These are phyloP conservation scores for Inonotus hispidus DNA, from an alignment of 1,284 basidiomycete species.

Conservation along the genomic window DNA sequence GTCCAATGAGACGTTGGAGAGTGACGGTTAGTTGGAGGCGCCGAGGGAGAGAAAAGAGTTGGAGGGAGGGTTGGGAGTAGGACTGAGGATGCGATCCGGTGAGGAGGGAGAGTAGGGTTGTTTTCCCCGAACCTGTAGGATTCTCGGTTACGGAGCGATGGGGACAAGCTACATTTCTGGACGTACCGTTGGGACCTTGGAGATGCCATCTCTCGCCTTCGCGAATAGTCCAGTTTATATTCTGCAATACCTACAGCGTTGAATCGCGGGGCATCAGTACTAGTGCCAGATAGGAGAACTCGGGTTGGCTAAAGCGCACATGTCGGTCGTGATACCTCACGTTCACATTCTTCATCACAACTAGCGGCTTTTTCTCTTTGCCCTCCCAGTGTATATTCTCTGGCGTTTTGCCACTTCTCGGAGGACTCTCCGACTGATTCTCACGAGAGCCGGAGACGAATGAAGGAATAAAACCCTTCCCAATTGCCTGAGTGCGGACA, in stretches of 20 bases:
- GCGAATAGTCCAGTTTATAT: constrained; percentile 75
- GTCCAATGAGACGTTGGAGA: constrained; percentile 61
- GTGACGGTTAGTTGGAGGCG: constrained; percentile 51
- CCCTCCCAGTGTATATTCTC: background rate
- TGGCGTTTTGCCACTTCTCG: background rate
- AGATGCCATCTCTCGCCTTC: constrained; percentile 85
- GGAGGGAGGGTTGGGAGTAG: constrained; percentile 70
- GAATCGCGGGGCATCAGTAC: background rate
- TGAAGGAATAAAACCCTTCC: constrained; percentile 26
- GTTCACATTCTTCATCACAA: constrained; percentile 60
- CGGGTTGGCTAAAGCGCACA: constrained; percentile 37
- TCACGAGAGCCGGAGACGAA: background rate
- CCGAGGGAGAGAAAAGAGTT: constrained; percentile 70
- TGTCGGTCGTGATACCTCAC: constrained; percentile 67
- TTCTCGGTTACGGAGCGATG: background rate
- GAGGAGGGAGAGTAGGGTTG: constrained; percentile 87
- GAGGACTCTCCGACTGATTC: background rate
- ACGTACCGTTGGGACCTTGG: constrained; percentile 76
- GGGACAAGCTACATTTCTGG: background rate
- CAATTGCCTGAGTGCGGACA: constrained; percentile 38
- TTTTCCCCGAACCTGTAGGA: constrained; percentile 82
- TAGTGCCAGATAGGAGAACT: no score
- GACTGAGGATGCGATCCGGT: constrained; percentile 95
- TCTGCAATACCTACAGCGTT: constrained; percentile 53
- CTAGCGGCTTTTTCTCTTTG: constrained; percentile 34